Base-by-base conservation (phyloP, 108 stramenopile genomes). In the Pseudonitzschia multiseries region DNA sequence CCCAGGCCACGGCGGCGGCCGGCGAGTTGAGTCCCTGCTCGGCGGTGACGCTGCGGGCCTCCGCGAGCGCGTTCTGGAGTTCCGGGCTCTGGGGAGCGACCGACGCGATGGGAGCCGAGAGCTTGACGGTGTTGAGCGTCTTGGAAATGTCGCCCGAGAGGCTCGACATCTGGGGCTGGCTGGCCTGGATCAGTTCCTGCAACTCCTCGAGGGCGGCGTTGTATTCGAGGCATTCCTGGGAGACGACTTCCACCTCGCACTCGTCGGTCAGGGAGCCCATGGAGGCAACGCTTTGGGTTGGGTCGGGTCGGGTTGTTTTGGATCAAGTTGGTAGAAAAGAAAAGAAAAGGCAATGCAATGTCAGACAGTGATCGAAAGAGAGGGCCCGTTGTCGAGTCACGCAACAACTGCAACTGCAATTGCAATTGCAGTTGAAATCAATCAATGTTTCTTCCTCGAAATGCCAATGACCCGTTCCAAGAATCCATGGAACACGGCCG, bases 1-100 rank as follows among this genome's bases (percentile, higher is more conserved):
- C 93, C 93, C 93, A 93, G 17, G 93, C 93, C 75, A 93, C 56
- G 52, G 70, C 78, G 56, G 93, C 93, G 65, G 91, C 84, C 26
- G 64, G 42, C 32, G 87, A 88, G n/a, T 63, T 29, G 18, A 62
- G 29, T 8, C 93, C 93, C 52, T 81, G 75, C 50, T 83, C 64
- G 18, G 79, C 70, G 3, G 84, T 82, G 43, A 83, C 71, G 36
- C 68, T 48, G 27, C 87, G 84, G 41, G 93, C 93, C 40, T 66
- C 79, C n/a, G 65, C 68, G 21, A 93, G 66, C 24, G 93, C 89
- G 10, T 46, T 68, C 54, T 76, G 77, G 73, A 81, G 43, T 56
- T 71, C 61, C 22, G 74, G 72, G 40, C 50, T 56, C 68, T 73
- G 36, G 21, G 26, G 32, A 44, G 52, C 69, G 18, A 60, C 4